Evolutionary conservation across 805 yeast genomes (phyloP).

Genomic region (Starmerella ratchasimensis): DNA sequence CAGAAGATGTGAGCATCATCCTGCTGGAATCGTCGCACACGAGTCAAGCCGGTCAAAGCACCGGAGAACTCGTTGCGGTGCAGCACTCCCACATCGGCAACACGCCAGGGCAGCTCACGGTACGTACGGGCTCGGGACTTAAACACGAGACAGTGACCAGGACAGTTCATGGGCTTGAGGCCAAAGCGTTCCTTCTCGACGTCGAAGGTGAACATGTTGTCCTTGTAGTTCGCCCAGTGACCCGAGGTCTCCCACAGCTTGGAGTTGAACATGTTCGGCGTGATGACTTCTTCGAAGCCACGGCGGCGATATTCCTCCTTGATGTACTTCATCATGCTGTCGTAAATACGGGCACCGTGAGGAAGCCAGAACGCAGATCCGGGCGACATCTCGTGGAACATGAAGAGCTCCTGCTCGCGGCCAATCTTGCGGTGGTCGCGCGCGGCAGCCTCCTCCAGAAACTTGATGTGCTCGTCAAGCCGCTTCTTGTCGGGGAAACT

Average conservation of each 20-base stretch:
- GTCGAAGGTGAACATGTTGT: conserved; percentile 92
- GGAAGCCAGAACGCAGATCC: conserved; percentile 99
- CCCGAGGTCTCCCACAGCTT: conserved; percentile 98
- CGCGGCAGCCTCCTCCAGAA: conserved; percentile 87
- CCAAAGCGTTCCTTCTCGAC: conserved; percentile 94
- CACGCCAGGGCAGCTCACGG: conserved; percentile 96
- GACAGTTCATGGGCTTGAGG: conserved; percentile 93
- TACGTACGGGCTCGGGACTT: conserved; percentile 87
- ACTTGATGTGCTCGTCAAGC: conserved; percentile 88
- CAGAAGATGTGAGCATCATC: conserved; percentile 99
- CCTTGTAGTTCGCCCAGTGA: conserved; percentile 96
- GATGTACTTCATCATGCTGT: conserved; percentile 65
- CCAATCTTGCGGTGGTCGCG: conserved; percentile 92
- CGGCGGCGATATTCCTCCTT: conserved; percentile 78
- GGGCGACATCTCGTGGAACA: conserved; percentile 93
- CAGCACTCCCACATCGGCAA: conserved; percentile 93
- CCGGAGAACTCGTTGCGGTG: conserved; percentile 96
- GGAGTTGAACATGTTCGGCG: conserved; percentile 97
- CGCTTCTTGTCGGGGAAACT: conserved; percentile 96
- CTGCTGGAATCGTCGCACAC: conserved; percentile 98
- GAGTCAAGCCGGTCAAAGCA: conserved; percentile 85
- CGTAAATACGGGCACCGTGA: conserved; percentile 96
- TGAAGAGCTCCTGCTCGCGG: conserved; percentile 86
- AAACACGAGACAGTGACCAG: conserved; percentile 90
- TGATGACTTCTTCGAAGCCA: conserved; percentile 95